Conservation (phyloP, 2,329 filamentous ascomycete species). For the Colletotrichum lindemuthianum region DNA sequence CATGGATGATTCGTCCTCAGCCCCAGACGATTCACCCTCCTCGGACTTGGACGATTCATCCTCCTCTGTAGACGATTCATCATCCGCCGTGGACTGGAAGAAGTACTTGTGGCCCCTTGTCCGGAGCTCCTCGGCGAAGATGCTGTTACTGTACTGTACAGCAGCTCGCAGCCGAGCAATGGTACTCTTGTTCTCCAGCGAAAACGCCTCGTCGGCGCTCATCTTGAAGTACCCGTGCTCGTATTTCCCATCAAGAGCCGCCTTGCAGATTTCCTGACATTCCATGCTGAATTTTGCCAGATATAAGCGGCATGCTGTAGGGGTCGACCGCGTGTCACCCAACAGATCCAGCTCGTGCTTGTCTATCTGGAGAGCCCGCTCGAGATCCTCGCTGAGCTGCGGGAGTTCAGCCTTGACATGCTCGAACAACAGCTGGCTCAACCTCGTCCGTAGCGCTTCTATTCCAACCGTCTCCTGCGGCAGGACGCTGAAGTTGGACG, state of each 20-base stretch:
- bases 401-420: slow-evolving; percentile 57
- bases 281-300: slow-evolving; percentile 7
- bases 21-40: neutral
- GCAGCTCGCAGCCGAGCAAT: slow-evolving; percentile 39
- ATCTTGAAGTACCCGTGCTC: slow-evolving; percentile 34
- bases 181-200: neutral
- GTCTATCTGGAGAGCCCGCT: slow-evolving; percentile 32
- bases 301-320: neutral
- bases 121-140: slow-evolving; percentile 41
- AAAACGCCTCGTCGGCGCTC: neutral
- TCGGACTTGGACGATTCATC: too few relatives aligned
- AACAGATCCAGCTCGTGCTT: neutral
- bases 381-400: slow-evolving; percentile 51
- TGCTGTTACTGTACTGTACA: slow-evolving; percentile 39
- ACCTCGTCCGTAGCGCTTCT: slow-evolving; percentile 53
- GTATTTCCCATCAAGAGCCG: slow-evolving; percentile 28
- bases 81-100: neutral
- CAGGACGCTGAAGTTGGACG: slow-evolving; percentile 51
- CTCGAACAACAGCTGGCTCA: slow-evolving; percentile 60
- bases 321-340: neutral
- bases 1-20: neutral
- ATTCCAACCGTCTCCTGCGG: slow-evolving; percentile 55
- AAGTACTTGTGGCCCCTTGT: slow-evolving; percentile 36
- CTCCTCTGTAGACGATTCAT: neutral
- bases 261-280: slow-evolving; percentile 10